These are phyloP conservation scores for Mycena sanguinolenta DNA, from an alignment of 768 basidiomycete species.

Conservation along the genomic window DNA sequence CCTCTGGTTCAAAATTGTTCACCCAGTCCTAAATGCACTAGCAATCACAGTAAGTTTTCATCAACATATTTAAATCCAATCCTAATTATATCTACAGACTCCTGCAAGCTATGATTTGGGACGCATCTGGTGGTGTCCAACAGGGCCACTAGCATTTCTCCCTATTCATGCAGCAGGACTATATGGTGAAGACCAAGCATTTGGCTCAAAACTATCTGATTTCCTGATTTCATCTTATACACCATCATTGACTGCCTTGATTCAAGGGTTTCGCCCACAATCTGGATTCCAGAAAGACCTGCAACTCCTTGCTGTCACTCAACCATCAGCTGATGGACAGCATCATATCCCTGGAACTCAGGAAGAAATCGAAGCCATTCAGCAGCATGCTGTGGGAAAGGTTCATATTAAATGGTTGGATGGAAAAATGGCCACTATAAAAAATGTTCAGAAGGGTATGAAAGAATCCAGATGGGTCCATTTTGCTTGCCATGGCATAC, in stretches of 20 bases:
- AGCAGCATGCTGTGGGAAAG: no score
- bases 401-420: no score
- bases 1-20: no score
- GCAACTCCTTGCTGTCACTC: slow-evolving; percentile 5
- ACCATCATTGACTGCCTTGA: no score
- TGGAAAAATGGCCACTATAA: no score
- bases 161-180: no score
- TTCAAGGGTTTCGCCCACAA: no score
- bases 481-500: not conserved
- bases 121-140: not conserved
- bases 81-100: slow-evolving; percentile 1
- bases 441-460: not conserved
- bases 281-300: slow-evolving; percentile 3
- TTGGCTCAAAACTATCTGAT: no score
- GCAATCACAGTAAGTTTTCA: not conserved
- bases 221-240: slow-evolving; percentile 3
- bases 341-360: not conserved
- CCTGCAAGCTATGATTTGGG: not conserved
- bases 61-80: not conserved
- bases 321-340: slow-evolving; percentile 1
- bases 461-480: not conserved
- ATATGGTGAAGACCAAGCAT: no score
- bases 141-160: not conserved
- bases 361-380: not conserved
- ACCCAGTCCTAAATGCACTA: no score